Percentiles rank a stretch among this genome's conserved stretches.
phyloP scores from a whole-genome alignment of 257 asterid genomes.

The Solanum chmielewskii region DNA sequence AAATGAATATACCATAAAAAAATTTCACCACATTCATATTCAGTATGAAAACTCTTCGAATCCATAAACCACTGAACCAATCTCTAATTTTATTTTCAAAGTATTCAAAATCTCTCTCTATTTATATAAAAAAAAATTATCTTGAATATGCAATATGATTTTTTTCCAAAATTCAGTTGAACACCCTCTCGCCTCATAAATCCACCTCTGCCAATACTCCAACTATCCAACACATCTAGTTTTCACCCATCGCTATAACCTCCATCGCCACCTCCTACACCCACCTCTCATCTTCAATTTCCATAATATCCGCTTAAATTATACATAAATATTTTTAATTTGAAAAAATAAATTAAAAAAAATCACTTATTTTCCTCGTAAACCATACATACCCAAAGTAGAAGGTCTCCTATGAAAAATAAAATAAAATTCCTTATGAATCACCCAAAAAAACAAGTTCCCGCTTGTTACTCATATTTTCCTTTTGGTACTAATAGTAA shows the following conservation, averaged over 20 bases:
- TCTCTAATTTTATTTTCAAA: neutral
- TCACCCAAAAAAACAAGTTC: constrained; percentile 9
- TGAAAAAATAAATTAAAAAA: too few species aligned
- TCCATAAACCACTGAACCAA: neutral
- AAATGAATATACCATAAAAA: neutral
- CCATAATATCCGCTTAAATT: neutral
- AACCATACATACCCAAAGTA: neutral
- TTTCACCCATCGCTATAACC: neutral
- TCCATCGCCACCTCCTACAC: neutral
- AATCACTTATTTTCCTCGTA: neutral
- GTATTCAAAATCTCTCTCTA: neutral
- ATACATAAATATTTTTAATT: too few species aligned
- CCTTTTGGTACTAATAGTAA: neutral
- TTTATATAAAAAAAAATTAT: too few species aligned
- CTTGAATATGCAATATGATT: neutral
- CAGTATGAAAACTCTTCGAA: neutral
- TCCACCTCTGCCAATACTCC: rapidly evolving
- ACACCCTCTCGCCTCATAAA: neutral
- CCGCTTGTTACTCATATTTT: constrained; percentile 30
- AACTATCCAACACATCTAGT: neutral
- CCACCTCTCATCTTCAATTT: neutral
- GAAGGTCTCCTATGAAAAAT: constrained; percentile 10
- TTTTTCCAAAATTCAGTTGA: too few species aligned
- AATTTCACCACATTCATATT: neutral
- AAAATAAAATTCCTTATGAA: neutral